Base-by-base conservation (phyloP, 2,329 filamentous ascomycete species). In the Stemphylium lycopersici region DNA sequence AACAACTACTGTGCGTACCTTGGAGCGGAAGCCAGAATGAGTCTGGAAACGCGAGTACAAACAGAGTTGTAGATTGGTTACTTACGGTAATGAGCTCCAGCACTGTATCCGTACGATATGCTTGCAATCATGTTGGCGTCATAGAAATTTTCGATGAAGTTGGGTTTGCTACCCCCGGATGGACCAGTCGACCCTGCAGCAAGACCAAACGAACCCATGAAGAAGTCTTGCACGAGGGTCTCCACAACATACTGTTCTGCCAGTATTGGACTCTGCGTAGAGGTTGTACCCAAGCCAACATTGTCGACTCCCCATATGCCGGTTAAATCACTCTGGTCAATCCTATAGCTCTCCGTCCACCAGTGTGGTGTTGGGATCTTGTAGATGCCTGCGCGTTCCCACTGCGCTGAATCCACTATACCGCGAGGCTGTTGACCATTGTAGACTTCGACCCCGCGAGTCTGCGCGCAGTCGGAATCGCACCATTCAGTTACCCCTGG, bases 41-140 rank as follows among this genome's bases (percentile, higher is more conserved):
- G 8, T 1, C 10, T 29, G 26, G 3, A 8, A 29, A 29, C 2
- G 24, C 8, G 4, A 3, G 6, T 34, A 1, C 7, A 8, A 4
- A 8, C 24, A 6, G n/a, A 10, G 2, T 2, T 24, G 8, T 4
- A 4, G 24, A 24, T 24, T 6, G 15, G 20, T 10, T 7, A 73
- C 72, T 69, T 47, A 74, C 73, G 62, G 51, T 76, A 75, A 6
- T 41, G 55, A 10, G 71, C 73, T 6, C 74, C 74, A 4, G 74
- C 73, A 0, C 68, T 68, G 48, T 74, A 75, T 16, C 69, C 69
- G 33, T 70, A 76, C 0, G 72, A 70, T 2, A 47, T 31, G 40
- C 70, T 74, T 4, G 72, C 63, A 3, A 65, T 67, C 4, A 29
- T 11, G 11, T 53, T 51, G 1, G 5, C 18, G 13, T 32, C 34